Conservation (phyloP, 495 filamentous ascomycete genomes). For the Podospora comata region DNA sequence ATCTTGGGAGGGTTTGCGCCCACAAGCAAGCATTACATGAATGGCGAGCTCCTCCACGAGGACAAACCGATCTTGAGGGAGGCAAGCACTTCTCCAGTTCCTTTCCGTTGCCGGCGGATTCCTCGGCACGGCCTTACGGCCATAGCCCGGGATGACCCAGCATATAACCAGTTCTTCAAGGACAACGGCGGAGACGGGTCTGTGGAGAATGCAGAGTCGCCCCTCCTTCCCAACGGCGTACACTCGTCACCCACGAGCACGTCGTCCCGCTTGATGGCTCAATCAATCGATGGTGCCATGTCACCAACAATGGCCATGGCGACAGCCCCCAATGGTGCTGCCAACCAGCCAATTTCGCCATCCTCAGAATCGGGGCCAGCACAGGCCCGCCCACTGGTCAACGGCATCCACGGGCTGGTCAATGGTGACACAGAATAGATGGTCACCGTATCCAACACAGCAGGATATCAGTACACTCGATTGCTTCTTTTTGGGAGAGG, state of each 20-base stretch:
- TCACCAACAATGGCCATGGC: slow-evolving; percentile 18
- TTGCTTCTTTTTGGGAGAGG: not conserved
- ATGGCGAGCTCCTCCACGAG: slow-evolving; percentile 45
- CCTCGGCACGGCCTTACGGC: slow-evolving; percentile 45
- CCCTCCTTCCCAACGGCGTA: slow-evolving; percentile 34
- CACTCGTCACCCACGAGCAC: slow-evolving; percentile 31
- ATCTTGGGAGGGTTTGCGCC: slow-evolving; percentile 42
- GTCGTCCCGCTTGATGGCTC: slow-evolving; percentile 13
- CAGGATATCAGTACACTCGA: not conserved
- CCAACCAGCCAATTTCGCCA: slow-evolving; percentile 32
- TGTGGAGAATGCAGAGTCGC: slow-evolving; percentile 27
- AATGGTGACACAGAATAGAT: slow-evolving; percentile 12
- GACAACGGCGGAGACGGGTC: slow-evolving; percentile 46
- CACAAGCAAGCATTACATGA: slow-evolving; percentile 46
- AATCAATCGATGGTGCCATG: slow-evolving; percentile 23
- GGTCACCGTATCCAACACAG: not conserved
- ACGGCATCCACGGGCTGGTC: slow-evolving; percentile 28
- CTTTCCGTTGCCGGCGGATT: slow-evolving; percentile 37
- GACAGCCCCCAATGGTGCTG: slow-evolving; percentile 18
- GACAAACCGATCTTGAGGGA: slow-evolving; percentile 34
- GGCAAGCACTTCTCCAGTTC: slow-evolving; percentile 45
- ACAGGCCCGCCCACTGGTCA: slow-evolving; percentile 29
- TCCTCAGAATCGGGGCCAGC: slow-evolving; percentile 31
- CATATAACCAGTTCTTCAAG: slow-evolving; percentile 44
- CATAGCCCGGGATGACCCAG: slow-evolving; percentile 45